phyloP scores from a whole-genome alignment of 768 basidiomycete genomes.

The Glaciozyma antarctica region DNA sequence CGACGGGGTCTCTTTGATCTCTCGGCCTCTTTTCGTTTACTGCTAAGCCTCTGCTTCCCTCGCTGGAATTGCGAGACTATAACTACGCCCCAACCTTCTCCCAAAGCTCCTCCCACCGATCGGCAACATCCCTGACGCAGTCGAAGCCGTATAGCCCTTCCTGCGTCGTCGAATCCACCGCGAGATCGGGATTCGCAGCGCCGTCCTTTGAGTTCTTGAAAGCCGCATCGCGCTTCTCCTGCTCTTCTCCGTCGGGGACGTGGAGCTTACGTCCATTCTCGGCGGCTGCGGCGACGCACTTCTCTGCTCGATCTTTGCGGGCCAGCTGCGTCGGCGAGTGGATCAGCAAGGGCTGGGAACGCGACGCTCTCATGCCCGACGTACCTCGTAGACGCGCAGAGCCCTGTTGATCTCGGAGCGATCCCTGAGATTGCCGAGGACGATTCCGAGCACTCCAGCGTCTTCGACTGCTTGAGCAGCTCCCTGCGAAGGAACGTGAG shows the following conservation, averaged over 20 bases:
- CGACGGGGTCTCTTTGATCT: too few relatives aligned
- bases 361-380: background rate
- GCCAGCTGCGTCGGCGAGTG: slow-evolving; percentile 17
- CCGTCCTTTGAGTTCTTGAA: slow-evolving; percentile 29
- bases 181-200: slow-evolving; percentile 34
- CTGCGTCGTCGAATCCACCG: slow-evolving; percentile 22
- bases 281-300: slow-evolving; percentile 32
- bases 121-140: slow-evolving; percentile 16
- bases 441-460: slow-evolving; percentile 40
- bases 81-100: background rate
- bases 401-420: slow-evolving; percentile 35
- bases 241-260: slow-evolving; percentile 27
- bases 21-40: too few relatives aligned
- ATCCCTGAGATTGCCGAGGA: slow-evolving; percentile 34
- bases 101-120: slow-evolving; percentile 24
- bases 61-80: too few relatives aligned
- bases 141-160: slow-evolving; percentile 19
- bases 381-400: slow-evolving; percentile 33
- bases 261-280: slow-evolving; percentile 35
- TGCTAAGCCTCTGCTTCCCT: too few relatives aligned
- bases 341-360: too few relatives aligned
- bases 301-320: slow-evolving; percentile 35
- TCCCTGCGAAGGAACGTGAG: slow-evolving; percentile 35
- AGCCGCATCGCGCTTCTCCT: slow-evolving; percentile 32
- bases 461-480: slow-evolving; percentile 46